Base-by-base conservation (phyloP, 805 yeast species). In the Yarrowia divulgata region DNA sequence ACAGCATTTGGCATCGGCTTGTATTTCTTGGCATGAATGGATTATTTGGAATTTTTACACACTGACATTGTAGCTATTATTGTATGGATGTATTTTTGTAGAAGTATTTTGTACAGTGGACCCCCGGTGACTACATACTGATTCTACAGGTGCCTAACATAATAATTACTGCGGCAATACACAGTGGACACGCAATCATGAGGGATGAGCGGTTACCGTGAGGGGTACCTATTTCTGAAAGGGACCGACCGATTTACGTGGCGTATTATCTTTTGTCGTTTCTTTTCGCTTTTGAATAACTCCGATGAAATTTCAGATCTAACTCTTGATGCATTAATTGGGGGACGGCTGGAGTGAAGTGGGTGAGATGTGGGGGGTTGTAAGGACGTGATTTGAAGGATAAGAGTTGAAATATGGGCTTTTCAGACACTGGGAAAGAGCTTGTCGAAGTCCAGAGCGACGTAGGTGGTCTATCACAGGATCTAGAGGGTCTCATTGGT, bases 21-120 rank as follows among this genome's bases (percentile, higher is more conserved):
- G 66, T 45, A 60, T 60, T 19, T 57, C 66, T 60, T 45, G 46
- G 66, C 66, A 60, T 60, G 66, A 60, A 60, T 60, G 66, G 46
- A 60, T 60, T 60, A 60, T 45, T 57, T 35, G 60, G 39, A 54
- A 49, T 32, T 54, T 54, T 54, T 34, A 37, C 18, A 12, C 3
- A 40, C 43, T 34, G 40, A 3, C 14, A 50, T 10, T 50, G 55
- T 50, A 50, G 55, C 13, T 14, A 35, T 48, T 14, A 35, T 48
- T 19, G 18, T 5, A 48, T 8, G 29, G 23, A 12, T 23, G 34
- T 48, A 8, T 14, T 23, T n/a, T 23, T 23, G 29, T 23, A 23
- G 29, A 2, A 23, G 29, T 23, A 23, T 23, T 23, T 23, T 23
- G 29, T 23, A 23, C 29, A 23, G 29, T 23, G 29, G 29, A 23